Base-by-base conservation (phyloP, 257 asterid genomes). In the Apocynum venetum region DNA sequence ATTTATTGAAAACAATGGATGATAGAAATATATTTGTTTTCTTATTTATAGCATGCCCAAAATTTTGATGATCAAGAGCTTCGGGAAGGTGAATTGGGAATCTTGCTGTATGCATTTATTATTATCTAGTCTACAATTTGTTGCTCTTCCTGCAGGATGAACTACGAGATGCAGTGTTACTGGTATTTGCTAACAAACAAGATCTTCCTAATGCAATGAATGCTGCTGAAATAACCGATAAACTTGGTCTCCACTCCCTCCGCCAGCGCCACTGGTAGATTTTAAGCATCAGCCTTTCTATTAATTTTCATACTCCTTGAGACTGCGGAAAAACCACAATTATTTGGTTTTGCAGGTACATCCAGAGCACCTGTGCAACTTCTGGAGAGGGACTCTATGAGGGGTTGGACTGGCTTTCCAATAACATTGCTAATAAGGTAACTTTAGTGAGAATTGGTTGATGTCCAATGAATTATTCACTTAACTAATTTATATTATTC, bases 191-290 rank as follows among this genome's bases (percentile, higher is more conserved):
- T 53, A 92, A 92, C 89, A 92, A 92, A 78, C 97, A 92, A 82
- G 96, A 92, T 92, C 97, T 92, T 70, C 97, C 97, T 12, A 92
- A 92, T 84, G 97, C 97, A 76, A 92, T 91, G 97, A 90, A 89
- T 74, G 96, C 96, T 86, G 96, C 97, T 79, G 96, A 92, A 87
- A 92, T 92, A 55, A 92, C 96, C 66, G 96, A 92, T 80, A 89
- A 91, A 88, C 97, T 92, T 82, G 96, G 96, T 64, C 90, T 92
- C 83, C 95, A 91, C 85, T 91, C 97, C 70, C 96, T 92, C 84
- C 82, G 95, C 87, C 97, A 92, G 90, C 96, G 96, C 59, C 95
- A 92, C 89, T 92, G 97, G 97, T 92, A 85, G 36, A 25, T 46
- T 71, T 81, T 75, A 31, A n/a, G 11, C 36, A 2, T 6, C 13